Evolutionary conservation across 345 rosid genomes (phyloP).

Genomic region (Citrus maxima): DNA sequence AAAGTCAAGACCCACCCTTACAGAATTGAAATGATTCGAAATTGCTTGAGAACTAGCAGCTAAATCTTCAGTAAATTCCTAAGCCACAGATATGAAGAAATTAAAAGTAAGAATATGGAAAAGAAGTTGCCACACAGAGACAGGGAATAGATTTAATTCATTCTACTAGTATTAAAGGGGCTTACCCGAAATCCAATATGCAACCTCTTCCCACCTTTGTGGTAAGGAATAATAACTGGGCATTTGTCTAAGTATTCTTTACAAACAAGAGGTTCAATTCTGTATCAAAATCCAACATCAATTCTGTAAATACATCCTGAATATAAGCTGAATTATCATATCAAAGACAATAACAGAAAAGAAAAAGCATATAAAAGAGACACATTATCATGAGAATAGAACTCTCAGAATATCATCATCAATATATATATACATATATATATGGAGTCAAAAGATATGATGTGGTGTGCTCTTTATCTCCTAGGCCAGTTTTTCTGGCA

Average conservation of each 20-base stretch:
- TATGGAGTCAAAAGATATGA: background rate
- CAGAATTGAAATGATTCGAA: constrained; percentile 45
- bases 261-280: constrained; percentile 94
- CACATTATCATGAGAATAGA: background rate
- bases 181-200: constrained; percentile 90
- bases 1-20: constrained; percentile 47
- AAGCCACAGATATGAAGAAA: constrained; percentile 7
- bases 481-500: background rate
- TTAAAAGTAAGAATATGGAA: background rate
- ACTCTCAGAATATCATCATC: background rate
- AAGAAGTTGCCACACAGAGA: background rate
- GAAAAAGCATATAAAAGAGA: background rate
- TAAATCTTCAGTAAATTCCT: constrained; percentile 86
- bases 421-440: too few species aligned
- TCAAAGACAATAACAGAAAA: background rate
- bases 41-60: constrained; percentile 72
- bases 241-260: constrained; percentile 62
- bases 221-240: constrained; percentile 90
- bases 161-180: background rate
- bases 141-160: constrained; percentile 1
- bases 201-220: constrained; percentile 94
- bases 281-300: constrained; percentile 38
- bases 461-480: background rate
- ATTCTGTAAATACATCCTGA: background rate
- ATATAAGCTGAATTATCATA: background rate